Evolutionary conservation across 495 filamentous ascomycete species (phyloP).

Genomic region (Amphirosellinia nigrospora): DNA sequence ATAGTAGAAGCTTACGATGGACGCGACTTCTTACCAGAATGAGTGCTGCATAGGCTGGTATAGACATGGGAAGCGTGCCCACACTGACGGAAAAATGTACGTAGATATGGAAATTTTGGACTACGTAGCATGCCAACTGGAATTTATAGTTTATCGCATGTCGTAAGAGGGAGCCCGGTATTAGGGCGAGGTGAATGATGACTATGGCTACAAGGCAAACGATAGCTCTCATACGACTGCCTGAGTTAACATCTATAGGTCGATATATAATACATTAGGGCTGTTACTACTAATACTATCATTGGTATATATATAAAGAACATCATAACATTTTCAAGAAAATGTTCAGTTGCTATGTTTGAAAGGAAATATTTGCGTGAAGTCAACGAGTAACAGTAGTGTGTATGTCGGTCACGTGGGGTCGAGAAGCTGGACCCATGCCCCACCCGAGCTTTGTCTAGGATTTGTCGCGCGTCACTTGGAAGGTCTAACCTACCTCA

Average conservation of each 20-base stretch:
- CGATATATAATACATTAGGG: no score
- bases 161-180: background rate
- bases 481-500: no score
- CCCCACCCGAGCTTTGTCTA: constrained; percentile 23
- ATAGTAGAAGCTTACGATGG: background rate
- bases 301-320: no score
- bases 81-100: background rate
- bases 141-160: background rate
- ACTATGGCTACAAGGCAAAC: background rate
- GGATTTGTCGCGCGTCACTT: constrained; percentile 33
- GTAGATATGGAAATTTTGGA: background rate
- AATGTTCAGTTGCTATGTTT: no score
- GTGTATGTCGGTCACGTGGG: constrained; percentile 33
- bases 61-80: background rate
- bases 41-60: background rate
- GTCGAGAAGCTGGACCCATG: constrained; percentile 25
- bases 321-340: no score
- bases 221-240: background rate
- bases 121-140: background rate
- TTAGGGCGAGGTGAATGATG: background rate
- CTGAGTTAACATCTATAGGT: background rate
- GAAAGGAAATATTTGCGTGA: background rate
- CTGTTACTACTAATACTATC: no score
- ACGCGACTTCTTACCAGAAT: background rate
- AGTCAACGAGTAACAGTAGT: background rate